phyloP scores from a whole-genome alignment of 2,329 filamentous ascomycete genomes.

The Lachnellula cervina region DNA sequence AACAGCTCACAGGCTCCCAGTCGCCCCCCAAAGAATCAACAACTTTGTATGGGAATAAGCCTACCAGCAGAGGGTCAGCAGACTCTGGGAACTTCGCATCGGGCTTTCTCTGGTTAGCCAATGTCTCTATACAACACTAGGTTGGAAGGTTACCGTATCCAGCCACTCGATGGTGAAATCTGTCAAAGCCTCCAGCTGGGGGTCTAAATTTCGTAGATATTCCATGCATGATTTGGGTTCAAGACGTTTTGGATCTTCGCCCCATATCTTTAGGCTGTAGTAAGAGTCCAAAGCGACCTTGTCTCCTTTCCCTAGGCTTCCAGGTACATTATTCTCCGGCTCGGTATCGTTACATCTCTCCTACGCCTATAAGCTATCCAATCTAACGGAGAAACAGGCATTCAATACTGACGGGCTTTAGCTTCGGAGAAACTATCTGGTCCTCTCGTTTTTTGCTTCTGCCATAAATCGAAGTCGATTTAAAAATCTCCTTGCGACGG shows the following conservation, averaged over 20 bases:
- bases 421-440: not conserved
- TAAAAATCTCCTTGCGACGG: not conserved
- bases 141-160: not conserved
- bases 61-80: not conserved
- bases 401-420: not conserved
- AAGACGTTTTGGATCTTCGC: not conserved
- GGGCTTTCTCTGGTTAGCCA: not conserved
- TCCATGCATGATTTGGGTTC: not conserved
- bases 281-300: not conserved
- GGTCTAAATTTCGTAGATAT: conserved; percentile 1
- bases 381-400: not conserved
- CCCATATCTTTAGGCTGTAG: conserved; percentile 1
- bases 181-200: not conserved
- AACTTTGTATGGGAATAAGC: too few species aligned
- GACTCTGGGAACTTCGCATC: not conserved
- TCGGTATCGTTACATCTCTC: not conserved
- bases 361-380: not conserved
- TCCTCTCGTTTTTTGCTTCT: not conserved
- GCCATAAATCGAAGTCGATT: not conserved
- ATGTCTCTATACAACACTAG: not conserved
- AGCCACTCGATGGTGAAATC: conserved; percentile 5
- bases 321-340: not conserved
- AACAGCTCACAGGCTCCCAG: too few species aligned
- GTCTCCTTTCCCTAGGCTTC: not conserved
- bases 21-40: too few species aligned